Conservation (phyloP, 371 early-diverging fungal species). For the Mucor piriformis region DNA sequence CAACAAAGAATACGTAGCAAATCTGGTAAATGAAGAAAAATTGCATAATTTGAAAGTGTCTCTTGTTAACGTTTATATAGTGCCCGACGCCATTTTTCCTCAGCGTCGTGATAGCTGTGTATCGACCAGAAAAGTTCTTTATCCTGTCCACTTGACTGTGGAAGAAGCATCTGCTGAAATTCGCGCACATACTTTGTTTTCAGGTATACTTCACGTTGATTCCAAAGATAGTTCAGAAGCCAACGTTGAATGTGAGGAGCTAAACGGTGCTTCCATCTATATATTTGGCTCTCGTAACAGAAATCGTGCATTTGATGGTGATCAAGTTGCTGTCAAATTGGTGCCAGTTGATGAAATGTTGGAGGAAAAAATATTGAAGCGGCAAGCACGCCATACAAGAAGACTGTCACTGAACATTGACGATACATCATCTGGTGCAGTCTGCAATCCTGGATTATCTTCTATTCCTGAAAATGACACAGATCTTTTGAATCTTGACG, state of each 20-base stretch:
- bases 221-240: slow-evolving; percentile 58
- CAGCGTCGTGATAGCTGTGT: neutral
- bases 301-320: slow-evolving; percentile 79
- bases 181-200: slow-evolving; percentile 27
- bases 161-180: slow-evolving; percentile 31
- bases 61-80: neutral
- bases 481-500: neutral
- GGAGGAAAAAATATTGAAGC: slow-evolving; percentile 32
- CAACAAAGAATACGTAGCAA: slow-evolving; percentile 20
- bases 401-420: slow-evolving; percentile 15
- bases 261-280: slow-evolving; percentile 47
- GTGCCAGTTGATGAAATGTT: slow-evolving; percentile 58
- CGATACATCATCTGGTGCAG: neutral
- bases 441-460: slow-evolving; percentile 11
- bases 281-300: slow-evolving; percentile 65
- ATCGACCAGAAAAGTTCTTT: slow-evolving; percentile 21
- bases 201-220: slow-evolving; percentile 37
- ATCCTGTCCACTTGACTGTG: slow-evolving; percentile 27
- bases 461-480: slow-evolving; percentile 32
- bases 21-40: slow-evolving; percentile 21
- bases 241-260: slow-evolving; percentile 60
- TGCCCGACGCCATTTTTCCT: neutral
- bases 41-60: neutral
- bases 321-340: slow-evolving; percentile 66
- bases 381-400: slow-evolving; percentile 29